Evolutionary conservation across 805 yeast genomes (phyloP).

Genomic region (Metschnikowia cubensis): DNA sequence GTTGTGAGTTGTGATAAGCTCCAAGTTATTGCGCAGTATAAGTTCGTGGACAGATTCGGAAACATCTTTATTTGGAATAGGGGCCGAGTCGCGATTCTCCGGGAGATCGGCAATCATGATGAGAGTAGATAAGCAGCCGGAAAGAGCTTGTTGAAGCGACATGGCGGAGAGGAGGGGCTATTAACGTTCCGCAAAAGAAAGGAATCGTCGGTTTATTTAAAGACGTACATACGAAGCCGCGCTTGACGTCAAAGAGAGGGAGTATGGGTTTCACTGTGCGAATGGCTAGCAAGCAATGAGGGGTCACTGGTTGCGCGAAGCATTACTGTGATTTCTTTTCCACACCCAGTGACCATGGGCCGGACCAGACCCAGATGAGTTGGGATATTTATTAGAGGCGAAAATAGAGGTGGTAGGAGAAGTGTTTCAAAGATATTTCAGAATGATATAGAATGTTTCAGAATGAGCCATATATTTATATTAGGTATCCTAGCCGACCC

Average conservation of each 20-base stretch:
- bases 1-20: not conserved
- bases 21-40: not conserved
- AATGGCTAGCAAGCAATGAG: slow-evolving; percentile 2
- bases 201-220: not conserved
- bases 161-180: not conserved
- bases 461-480: no score
- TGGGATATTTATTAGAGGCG: no score
- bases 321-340: not conserved
- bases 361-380: not conserved
- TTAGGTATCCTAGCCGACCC: no score
- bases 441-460: no score
- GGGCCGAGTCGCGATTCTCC: not conserved
- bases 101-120: not conserved
- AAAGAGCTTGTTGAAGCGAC: not conserved
- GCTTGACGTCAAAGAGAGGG: slow-evolving; percentile 2
- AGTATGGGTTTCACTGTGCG: not conserved
- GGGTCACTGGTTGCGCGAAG: slow-evolving; percentile 3
- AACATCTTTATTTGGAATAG: not conserved
- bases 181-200: not conserved
- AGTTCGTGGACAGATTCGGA: not conserved
- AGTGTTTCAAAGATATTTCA: not conserved
- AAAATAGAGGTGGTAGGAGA: no score
- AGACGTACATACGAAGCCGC: not conserved
- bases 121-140: not conserved
- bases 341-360: not conserved